Base-by-base conservation (phyloP, 176 grass and related monocot genomes). In the Ensete glaucum region DNA sequence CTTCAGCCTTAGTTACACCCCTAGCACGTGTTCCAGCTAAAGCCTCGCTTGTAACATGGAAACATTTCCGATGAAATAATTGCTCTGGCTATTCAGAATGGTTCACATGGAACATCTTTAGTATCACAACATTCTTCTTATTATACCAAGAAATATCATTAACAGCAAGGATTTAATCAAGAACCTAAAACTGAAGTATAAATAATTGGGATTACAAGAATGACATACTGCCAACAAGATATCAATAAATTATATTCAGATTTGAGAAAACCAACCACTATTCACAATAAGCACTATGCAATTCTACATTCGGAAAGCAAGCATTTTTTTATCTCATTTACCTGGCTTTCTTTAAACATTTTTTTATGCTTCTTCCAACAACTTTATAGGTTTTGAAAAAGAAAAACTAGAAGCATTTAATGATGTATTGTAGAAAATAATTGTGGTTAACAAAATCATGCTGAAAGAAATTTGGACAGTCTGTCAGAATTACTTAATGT, bases 31-130 rank as follows among this genome's bases (percentile, higher is more conserved):
- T 99, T 67, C 95, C 95, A 64, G 95, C 90, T 73, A 99, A 89
- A 85, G 95, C 95, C 84, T 99, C 95, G 4, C 90, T 99, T 69
- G 95, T 87, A 91, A 99, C 91, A 67, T 84, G 84, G 72, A 91
- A 87, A 79, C 88, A 84, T 73, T 94, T 99, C 80, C 91, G 84
- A 52, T 99, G 95, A 91, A 99, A 99, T 86, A 99, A 81, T 89
- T 94, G 88, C 85, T 99, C 95, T 91, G 95, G 95, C 91, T 99
- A 99, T 94, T 99, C 88, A 99, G 86, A 97, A 91, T 23, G 88
- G 65, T 84, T 86, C 64, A 55, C 52, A 77, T 73, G 60, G 67
- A 86, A 80, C 19, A 89, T 69, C 66, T 88, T 81, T 96, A 92
- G 81, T 93, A 81, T 87, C 81, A 48, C 1, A 68, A 1, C 24